Base-by-base conservation (phyloP, 169 alveolate species). In the Plasmodium vivax region DNA sequence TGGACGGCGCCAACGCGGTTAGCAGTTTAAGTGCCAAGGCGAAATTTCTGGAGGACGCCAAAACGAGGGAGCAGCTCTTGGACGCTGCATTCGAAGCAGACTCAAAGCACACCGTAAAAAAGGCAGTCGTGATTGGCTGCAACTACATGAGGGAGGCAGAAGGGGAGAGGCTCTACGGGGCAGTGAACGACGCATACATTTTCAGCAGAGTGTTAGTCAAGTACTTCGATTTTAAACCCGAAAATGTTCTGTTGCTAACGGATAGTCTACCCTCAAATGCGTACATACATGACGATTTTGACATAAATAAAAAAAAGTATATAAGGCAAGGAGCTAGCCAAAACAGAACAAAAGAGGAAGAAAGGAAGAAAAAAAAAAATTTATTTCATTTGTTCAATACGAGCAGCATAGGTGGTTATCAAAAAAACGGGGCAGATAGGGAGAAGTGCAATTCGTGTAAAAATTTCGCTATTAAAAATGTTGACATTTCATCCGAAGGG, bases 91-190 rank as follows among this genome's bases (percentile, higher is more conserved):
- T n/a, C 32, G 94, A 88, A 82, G 79, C 68, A 43, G 94, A 93
- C 47, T 72, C 96, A 51, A 95, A 82, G 34, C 36, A 72, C 71
- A 87, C 85, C 23, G 93, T 95, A 45, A 93, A 92, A 68, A 97
- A 96, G 92, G 99, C 99, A 12, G 98, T 97, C 16, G 97, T 98
- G 38, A 96, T 98, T 77, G 99, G 99, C 43, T 97, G 98, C 83
- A 97, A 95, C 84, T 97, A 98, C 94, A 62, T 88, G 72, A 45
- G 82, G 27, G 97, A 96, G 30, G 74, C 85, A 91, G 95, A 95
- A 54, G 96, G 94, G 19, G 95, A 93, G 71, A 82, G 92, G 51
- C 94, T 98, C 12, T 95, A 98, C 62, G 99, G 99, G 38, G 88
- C 98, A 45, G 98, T 97, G 80, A 98, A 98, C 95, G 99, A 98